A percentile compares a stretch with the other conserved stretches of the same genome.
Conservation (phyloP, 306 rosid genomes). For the Sindora glabra region DNA sequence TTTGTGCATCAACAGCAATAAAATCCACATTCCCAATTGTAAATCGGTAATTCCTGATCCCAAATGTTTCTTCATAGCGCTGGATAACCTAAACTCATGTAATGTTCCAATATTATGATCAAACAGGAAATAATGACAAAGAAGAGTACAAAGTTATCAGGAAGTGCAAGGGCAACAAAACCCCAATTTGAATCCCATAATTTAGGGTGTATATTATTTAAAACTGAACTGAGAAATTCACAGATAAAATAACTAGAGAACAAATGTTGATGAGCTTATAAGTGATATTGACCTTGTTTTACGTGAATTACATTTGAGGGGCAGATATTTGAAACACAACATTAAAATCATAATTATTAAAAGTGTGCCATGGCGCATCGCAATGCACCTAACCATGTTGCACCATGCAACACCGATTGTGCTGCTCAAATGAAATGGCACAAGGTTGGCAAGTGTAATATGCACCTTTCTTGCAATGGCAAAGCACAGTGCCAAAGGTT, state of each 20-base stretch:
- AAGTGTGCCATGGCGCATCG: too few relatives aligned
- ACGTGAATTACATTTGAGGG: background rate
- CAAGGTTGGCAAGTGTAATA: too few relatives aligned
- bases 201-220: background rate
- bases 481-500: too few relatives aligned
- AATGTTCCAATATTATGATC: slow-evolving; percentile 3
- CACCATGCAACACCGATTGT: too few relatives aligned
- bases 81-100: slow-evolving; percentile 33
- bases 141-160: background rate
- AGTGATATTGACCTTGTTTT: background rate
- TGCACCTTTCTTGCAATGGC: too few relatives aligned
- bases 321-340: background rate
- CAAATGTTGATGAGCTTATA: background rate
- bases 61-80: slow-evolving; percentile 65
- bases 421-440: too few relatives aligned
- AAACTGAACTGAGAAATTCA: background rate
- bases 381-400: too few relatives aligned
- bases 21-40: slow-evolving; percentile 64
- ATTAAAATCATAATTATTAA: too few relatives aligned
- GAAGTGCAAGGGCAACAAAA: background rate
- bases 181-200: background rate
- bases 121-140: background rate
- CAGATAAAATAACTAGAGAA: background rate
- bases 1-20: slow-evolving; percentile 68
- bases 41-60: slow-evolving; percentile 51